phyloP scores from a whole-genome alignment of 2,329 filamentous ascomycete species.

The Pseudocercospora fijiensis region DNA sequence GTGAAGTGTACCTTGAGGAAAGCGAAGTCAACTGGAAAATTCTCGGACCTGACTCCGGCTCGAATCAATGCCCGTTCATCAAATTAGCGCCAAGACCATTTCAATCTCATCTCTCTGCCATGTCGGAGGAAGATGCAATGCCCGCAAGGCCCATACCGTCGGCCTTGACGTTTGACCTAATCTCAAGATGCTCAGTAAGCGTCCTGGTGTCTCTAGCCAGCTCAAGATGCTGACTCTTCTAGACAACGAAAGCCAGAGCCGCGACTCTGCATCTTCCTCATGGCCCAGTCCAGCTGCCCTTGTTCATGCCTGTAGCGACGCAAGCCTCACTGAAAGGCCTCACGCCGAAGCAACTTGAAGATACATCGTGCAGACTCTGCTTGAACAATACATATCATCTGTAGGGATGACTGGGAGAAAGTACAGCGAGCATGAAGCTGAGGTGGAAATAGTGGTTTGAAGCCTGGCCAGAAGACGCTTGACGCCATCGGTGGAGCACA shows the following conservation, averaged over 20 bases:
- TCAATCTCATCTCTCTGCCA: slow-evolving; percentile 15
- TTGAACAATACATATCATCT: slow-evolving; percentile 98
- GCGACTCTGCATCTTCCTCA: slow-evolving; percentile 86
- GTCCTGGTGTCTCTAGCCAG: not conserved
- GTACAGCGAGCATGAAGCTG: slow-evolving; percentile 1
- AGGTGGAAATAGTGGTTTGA: slow-evolving; percentile 61
- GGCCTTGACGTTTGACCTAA: slow-evolving; percentile 74
- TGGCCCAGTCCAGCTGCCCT: slow-evolving; percentile 82
- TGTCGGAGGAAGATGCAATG: slow-evolving; percentile 29
- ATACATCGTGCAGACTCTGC: slow-evolving; percentile 84
- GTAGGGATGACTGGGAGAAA: slow-evolving; percentile 27
- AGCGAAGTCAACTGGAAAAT: not conserved
- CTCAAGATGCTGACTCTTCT: slow-evolving; percentile 15
- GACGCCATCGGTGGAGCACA: slow-evolving; percentile 89
- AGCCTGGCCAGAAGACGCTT: slow-evolving; percentile 86
- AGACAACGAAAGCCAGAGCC: slow-evolving; percentile 94
- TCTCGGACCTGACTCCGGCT: not conserved
- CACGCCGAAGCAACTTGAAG: slow-evolving; percentile 86
- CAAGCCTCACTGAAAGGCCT: slow-evolving; percentile 93
- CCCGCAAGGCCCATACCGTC: slow-evolving; percentile 37
- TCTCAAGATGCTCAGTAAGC: slow-evolving; percentile 77
- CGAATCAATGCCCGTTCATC: not conserved
- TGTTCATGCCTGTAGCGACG: slow-evolving; percentile 98
- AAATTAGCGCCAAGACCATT: not conserved
- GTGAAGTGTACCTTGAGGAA: not conserved